A percentile compares a stretch with the other conserved stretches of the same genome.
phyloP scores from a whole-genome alignment of 2,329 filamentous ascomycete species.

The Xylariaceae sp. region DNA sequence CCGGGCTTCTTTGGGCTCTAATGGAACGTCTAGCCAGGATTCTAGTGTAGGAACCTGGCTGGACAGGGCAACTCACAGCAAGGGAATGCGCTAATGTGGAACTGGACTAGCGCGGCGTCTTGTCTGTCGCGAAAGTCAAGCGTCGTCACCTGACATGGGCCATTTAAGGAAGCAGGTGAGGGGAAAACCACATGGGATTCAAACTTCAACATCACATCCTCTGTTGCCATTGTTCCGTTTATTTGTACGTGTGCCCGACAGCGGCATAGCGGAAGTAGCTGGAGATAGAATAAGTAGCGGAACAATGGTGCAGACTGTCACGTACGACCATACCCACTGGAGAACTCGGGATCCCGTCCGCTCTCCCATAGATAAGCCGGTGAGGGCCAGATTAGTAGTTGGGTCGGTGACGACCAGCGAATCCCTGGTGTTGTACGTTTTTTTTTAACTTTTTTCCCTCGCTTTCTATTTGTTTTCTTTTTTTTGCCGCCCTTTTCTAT shows the following conservation, averaged over 20 bases:
- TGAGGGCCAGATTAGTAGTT: background rate
- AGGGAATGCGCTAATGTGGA: background rate
- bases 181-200: too few relatives aligned
- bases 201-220: too few relatives aligned
- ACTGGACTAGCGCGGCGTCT: background rate
- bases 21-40: too few relatives aligned
- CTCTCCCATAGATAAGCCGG: background rate
- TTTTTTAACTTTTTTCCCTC: background rate
- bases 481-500: background rate
- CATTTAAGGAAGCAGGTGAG: too few relatives aligned
- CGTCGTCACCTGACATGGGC: conserved; percentile 9
- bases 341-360: background rate
- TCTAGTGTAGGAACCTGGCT: too few relatives aligned
- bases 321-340: background rate
- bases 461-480: background rate
- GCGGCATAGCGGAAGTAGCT: too few relatives aligned
- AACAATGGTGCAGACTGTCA: background rate
- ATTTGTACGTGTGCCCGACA: too few relatives aligned
- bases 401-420: background rate
- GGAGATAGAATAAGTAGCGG: too few relatives aligned
- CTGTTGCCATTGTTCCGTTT: too few relatives aligned
- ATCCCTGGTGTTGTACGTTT: background rate
- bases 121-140: conserved; percentile 5
- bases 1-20: too few relatives aligned
- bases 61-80: too few relatives aligned